Base-by-base conservation (phyloP, 331 rosid species). In the Saraca asoca region DNA sequence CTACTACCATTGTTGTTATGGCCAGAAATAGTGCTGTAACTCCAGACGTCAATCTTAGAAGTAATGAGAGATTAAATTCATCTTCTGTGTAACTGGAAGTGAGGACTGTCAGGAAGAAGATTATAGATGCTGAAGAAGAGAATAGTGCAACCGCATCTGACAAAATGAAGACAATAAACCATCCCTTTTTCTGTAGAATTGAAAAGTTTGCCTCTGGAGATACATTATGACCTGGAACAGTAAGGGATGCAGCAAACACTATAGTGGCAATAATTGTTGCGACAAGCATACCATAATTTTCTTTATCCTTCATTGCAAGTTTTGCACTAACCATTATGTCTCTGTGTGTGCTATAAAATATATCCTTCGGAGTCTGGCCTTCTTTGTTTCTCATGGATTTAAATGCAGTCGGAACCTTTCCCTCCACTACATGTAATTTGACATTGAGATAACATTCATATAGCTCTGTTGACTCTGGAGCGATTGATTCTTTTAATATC, bases 81-180 rank as follows among this genome's bases (percentile, higher is more conserved):
- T 9, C 2, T 11, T 42, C 46, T 42, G 1, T 9, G 46, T 9
- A 42, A 4, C 46, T 42, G 9, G 46, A 42, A 42, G n/a, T 2
- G n/a, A 42, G 46, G 11, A 42, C 11, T 8, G 46, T 0, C 12
- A 42, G 11, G 46, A 2, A 42, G 3, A 9, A 9, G 41, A 63
- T 11, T 16, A 72, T 63, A 0, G 65, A 72, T 3, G 51, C 14
- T 4, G 44, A 13, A 3, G 71, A 55, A 9, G 44, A 17, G 13
- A 55, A 72, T 0, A 73, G 13, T 35, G 77, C 51, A 0, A 46
- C 50, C 14, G 59, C 66, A 58, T 74, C 66, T 31, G 73, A 7
- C 11, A 74, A 5, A 35, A 66, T 6, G 48, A 74, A 74, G 6
- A 58, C 20, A 20, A 17, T 2, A 6, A 45, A 74, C 54, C 51